These are phyloP conservation scores for Rhizomucor miehei DNA, from an alignment of 371 early-diverging fungal genomes.

Conservation along the genomic window DNA sequence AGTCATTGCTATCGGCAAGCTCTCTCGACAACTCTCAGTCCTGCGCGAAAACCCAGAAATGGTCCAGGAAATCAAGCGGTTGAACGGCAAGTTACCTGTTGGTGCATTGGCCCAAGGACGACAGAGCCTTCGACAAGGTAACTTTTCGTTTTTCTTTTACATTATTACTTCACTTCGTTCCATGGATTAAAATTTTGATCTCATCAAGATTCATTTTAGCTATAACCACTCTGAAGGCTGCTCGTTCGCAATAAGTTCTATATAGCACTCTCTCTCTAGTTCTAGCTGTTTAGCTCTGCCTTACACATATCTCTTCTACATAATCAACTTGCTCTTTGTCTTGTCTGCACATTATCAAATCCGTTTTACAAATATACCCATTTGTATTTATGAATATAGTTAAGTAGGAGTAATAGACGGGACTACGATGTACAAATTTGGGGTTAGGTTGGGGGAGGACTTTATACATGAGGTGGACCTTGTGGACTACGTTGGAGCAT, in stretches of 20 bases:
- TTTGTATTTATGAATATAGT: constrained; percentile 6
- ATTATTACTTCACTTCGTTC: background rate
- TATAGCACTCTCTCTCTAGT: too few relatives aligned
- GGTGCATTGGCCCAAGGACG: constrained; percentile 33
- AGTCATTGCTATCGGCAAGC: constrained; percentile 39
- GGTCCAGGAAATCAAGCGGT: constrained; percentile 32
- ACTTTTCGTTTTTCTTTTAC: background rate
- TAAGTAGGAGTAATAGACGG: background rate
- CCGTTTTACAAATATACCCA: background rate
- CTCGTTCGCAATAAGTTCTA: background rate
- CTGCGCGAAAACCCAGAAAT: constrained; percentile 33
- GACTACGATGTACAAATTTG: too few relatives aligned
- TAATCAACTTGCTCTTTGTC: background rate
- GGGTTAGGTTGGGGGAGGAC: background rate
- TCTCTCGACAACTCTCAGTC: constrained; percentile 33
- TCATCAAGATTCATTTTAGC: background rate
- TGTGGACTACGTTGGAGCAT: constrained; percentile 7
- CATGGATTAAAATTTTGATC: too few relatives aligned
- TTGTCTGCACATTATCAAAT: background rate
- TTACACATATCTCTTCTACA: too few relatives aligned
- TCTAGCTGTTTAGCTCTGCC: too few relatives aligned
- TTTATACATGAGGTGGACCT: constrained; percentile 6
- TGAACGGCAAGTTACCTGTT: constrained; percentile 30
- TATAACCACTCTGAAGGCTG: background rate
- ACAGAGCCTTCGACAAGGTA: constrained; percentile 37